These are phyloP conservation scores for Echium plantagineum DNA, from an alignment of 257 asterid genomes.

Conservation along the genomic window DNA sequence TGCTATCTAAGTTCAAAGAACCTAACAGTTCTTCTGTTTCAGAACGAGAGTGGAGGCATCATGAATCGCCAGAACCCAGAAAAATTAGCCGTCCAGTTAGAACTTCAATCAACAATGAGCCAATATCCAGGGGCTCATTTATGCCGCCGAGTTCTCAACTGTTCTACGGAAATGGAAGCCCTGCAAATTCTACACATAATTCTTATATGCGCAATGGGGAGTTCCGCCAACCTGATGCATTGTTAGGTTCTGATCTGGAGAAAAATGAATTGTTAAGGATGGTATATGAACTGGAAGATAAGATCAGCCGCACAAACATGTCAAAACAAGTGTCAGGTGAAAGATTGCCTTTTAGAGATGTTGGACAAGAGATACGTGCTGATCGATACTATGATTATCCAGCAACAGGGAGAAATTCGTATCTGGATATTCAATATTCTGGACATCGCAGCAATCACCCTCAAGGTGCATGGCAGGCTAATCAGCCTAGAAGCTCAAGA, in stretches of 20 bases:
- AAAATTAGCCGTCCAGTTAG: slow-evolving; percentile 12
- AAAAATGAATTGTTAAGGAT: slow-evolving; percentile 54
- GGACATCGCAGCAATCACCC: slow-evolving; percentile 16
- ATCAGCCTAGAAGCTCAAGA: slow-evolving; percentile 24
- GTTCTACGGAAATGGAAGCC: slow-evolving; percentile 24
- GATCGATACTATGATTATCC: slow-evolving; percentile 21
- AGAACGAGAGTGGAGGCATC: slow-evolving; percentile 25
- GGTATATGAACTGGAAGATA: slow-evolving; percentile 62
- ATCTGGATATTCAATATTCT: slow-evolving; percentile 22
- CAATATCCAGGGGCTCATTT: slow-evolving; percentile 17
- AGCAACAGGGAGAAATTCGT: slow-evolving; percentile 21
- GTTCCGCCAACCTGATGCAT: slow-evolving; percentile 25
- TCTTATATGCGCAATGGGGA: slow-evolving; percentile 28
- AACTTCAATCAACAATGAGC: slow-evolving; percentile 19
- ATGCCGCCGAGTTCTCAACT: slow-evolving; percentile 20
- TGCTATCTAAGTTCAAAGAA: slow-evolving; percentile 14
- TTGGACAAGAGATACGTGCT: slow-evolving; percentile 16
- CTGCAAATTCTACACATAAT: slow-evolving; percentile 16
- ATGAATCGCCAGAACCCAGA: slow-evolving; percentile 24
- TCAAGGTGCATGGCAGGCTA: slow-evolving; percentile 19
- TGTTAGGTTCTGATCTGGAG: slow-evolving; percentile 37
- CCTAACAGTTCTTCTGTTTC: slow-evolving; percentile 10
- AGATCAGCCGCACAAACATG: slow-evolving; percentile 37
- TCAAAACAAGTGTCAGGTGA: slow-evolving; percentile 1
- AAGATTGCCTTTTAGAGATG: slow-evolving; percentile 17